Conservation (phyloP, 495 filamentous ascomycete species). For the Penicillium soppii region DNA sequence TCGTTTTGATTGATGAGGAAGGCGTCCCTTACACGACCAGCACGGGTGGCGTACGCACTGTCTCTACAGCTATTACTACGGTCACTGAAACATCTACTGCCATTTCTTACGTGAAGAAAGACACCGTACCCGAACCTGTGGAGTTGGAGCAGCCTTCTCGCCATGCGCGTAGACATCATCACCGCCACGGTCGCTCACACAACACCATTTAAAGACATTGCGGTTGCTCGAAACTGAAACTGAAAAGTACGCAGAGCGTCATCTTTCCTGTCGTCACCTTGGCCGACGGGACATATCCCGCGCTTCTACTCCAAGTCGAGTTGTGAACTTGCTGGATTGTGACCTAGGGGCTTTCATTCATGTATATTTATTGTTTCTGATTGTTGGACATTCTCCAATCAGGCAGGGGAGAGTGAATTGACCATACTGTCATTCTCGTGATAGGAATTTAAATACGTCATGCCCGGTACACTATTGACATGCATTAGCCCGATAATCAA, state of each 20-base stretch:
- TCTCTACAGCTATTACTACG: constrained; percentile 21
- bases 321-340: constrained; percentile 5
- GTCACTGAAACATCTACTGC: constrained; percentile 23
- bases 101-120: constrained; percentile 24
- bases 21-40: constrained; percentile 25
- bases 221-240: not conserved
- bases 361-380: constrained; percentile 23
- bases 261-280: not conserved
- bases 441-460: constrained; percentile 17
- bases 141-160: constrained; percentile 11
- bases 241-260: constrained; percentile 15
- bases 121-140: constrained; percentile 16
- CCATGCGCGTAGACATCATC: constrained; percentile 23
- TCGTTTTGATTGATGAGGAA: constrained; percentile 32
- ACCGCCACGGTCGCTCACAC: constrained; percentile 28
- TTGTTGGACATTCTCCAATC: constrained; percentile 7
- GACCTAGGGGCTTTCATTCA: constrained; percentile 13
- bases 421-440: constrained; percentile 22
- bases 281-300: not conserved
- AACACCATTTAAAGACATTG: constrained; percentile 8
- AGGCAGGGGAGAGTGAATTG: constrained; percentile 13
- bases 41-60: constrained; percentile 17
- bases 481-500: not conserved
- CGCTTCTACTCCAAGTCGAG: constrained; percentile 1
- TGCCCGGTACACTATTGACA: constrained; percentile 14